phyloP scores from a whole-genome alignment of 2,329 filamentous ascomycete genomes.

The Ophiostoma himal-ulmi region DNA sequence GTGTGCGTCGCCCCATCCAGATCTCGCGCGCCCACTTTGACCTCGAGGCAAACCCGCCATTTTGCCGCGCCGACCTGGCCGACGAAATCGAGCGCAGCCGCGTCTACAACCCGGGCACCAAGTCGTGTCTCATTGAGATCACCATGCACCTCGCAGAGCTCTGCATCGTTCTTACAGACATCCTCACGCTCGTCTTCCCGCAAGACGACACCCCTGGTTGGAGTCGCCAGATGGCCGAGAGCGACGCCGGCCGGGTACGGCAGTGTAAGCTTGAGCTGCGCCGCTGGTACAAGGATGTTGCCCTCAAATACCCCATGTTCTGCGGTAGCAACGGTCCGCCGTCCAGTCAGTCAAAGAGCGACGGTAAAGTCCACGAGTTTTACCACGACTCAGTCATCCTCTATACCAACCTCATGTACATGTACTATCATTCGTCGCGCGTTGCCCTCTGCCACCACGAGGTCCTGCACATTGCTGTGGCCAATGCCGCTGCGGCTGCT shows the following conservation, averaged over 20 bases:
- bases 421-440: slow-evolving; percentile 27
- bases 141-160: slow-evolving; percentile 24
- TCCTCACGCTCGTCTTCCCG: slow-evolving; percentile 25
- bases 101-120: slow-evolving; percentile 27
- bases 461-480: slow-evolving; percentile 36
- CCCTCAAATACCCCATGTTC: slow-evolving; percentile 21
- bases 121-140: slow-evolving; percentile 25
- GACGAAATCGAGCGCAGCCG: slow-evolving; percentile 37
- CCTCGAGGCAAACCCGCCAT: slow-evolving; percentile 34
- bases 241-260: slow-evolving; percentile 21
- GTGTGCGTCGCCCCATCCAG: slow-evolving; percentile 46
- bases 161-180: slow-evolving; percentile 25
- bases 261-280: slow-evolving; percentile 24
- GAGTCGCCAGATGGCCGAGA: slow-evolving; percentile 20
- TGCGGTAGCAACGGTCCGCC: background rate
- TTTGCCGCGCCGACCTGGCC: slow-evolving; percentile 37
- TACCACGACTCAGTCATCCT: slow-evolving; percentile 26
- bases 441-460: slow-evolving; percentile 27
- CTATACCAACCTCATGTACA: slow-evolving; percentile 27
- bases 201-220: slow-evolving; percentile 26
- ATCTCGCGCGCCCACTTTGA: slow-evolving; percentile 45
- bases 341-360: background rate
- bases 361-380: slow-evolving; percentile 17
- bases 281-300: slow-evolving; percentile 24
- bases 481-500: slow-evolving; percentile 31